Percentiles rank a stretch among this genome's conserved stretches.
Conservation (phyloP, 805 yeast genomes). For the Spathaspora arborariae region DNA sequence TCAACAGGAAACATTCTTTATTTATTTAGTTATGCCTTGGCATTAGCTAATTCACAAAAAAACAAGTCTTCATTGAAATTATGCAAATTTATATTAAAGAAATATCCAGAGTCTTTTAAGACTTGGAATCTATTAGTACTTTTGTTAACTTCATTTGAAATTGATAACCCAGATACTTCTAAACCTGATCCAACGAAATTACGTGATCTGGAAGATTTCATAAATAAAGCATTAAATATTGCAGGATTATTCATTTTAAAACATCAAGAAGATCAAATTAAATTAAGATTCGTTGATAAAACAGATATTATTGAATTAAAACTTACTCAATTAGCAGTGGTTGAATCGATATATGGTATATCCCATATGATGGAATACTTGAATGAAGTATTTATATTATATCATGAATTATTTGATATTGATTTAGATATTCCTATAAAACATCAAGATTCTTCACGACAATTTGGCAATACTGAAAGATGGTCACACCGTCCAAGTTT, state of each 20-base stretch:
- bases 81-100: conserved; percentile 46
- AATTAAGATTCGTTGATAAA: conserved; percentile 27
- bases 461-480: conserved; percentile 10
- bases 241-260: conserved; percentile 32
- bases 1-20: conserved; percentile 27
- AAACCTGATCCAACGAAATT: conserved; percentile 7
- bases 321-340: conserved; percentile 68
- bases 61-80: conserved; percentile 41
- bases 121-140: conserved; percentile 68
- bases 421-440: conserved; percentile 4
- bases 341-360: conserved; percentile 58
- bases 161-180: conserved; percentile 17
- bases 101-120: conserved; percentile 52
- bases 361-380: conserved; percentile 56
- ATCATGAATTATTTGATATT: conserved; percentile 45
- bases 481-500: conserved; percentile 43
- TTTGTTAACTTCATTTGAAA: conserved; percentile 59
- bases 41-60: conserved; percentile 42
- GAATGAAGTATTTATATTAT: conserved; percentile 63
- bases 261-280: conserved; percentile 21
- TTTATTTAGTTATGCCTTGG: conserved; percentile 44
- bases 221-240: conserved; percentile 48
- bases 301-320: conserved; percentile 63
- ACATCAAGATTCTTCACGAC: not conserved
- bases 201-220: conserved; percentile 52